Percentiles rank a stretch among this genome's conserved stretches.
phyloP scores from a whole-genome alignment of 2,329 filamentous ascomycete genomes.

The Nemania serpens region DNA sequence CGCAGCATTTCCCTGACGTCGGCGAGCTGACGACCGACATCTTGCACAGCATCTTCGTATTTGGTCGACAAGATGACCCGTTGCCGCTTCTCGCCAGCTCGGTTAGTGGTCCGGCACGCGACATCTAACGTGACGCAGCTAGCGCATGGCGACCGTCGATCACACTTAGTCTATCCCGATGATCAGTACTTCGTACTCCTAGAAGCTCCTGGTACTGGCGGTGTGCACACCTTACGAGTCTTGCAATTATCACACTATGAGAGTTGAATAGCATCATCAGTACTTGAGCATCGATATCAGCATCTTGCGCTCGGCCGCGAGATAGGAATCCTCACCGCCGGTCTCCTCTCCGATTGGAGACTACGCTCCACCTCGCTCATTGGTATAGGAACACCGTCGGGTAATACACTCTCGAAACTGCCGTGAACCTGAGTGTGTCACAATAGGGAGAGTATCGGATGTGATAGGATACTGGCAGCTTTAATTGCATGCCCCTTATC shows the following conservation, averaged over 20 bases:
- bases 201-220: background rate
- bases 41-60: conserved; percentile 41
- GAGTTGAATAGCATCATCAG: no score
- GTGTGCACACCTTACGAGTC: conserved; percentile 33
- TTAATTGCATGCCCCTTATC: no score
- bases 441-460: no score
- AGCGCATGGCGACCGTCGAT: conserved; percentile 38
- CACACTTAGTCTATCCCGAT: conserved; percentile 37
- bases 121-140: conserved; percentile 39
- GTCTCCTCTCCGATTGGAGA: no score
- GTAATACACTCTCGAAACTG: no score
- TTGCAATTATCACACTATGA: conserved; percentile 40
- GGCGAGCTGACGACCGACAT: conserved; percentile 36
- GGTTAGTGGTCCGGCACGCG: conserved; percentile 34
- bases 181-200: background rate
- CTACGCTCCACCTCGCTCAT: no score
- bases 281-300: no score
- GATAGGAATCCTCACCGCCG: no score
- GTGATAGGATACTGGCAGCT: no score
- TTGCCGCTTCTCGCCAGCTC: conserved; percentile 38
- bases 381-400: no score
- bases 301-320: no score
- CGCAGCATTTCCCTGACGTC: conserved; percentile 38
- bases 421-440: no score
- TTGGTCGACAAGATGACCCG: conserved; percentile 39